Percentiles rank a stretch among this genome's conserved stretches.
phyloP scores from a whole-genome alignment of 23 red algal genomes.

The Gracilaria vermiculophylla region DNA sequence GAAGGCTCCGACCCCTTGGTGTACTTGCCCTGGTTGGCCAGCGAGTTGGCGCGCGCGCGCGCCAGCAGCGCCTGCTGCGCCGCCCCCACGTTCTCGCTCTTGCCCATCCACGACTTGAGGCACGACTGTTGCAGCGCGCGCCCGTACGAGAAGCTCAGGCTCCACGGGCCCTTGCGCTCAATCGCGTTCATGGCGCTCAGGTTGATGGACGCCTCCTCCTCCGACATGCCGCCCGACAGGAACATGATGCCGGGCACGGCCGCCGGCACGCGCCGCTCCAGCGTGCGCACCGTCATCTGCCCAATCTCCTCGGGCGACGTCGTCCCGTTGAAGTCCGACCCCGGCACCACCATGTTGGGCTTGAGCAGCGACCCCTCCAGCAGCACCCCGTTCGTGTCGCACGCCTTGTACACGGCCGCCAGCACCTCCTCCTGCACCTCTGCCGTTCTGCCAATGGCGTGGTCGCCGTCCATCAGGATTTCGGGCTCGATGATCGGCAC shows the following conservation, averaged over 20 bases:
- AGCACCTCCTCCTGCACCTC: constrained; percentile 96
- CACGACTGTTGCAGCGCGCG: constrained; percentile 98
- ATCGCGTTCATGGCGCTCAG: constrained; percentile 93
- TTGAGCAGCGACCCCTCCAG: constrained; percentile 97
- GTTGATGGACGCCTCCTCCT: constrained; percentile 97
- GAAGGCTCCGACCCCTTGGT: constrained; percentile 93
- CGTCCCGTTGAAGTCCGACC: constrained; percentile 78
- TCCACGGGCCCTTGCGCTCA: constrained; percentile 92
- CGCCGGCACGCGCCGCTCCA: constrained; percentile 91
- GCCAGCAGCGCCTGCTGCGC: constrained; percentile 95
- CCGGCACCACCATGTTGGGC: constrained; percentile 96
- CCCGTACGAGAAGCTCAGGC: constrained; percentile 94
- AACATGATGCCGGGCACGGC: constrained; percentile 96
- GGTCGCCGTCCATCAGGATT: constrained; percentile 98
- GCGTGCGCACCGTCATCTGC: constrained; percentile 76
- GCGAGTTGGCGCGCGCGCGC: constrained; percentile 93
- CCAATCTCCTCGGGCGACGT: constrained; percentile 81
- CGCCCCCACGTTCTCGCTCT: constrained; percentile 82
- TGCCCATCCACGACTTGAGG: constrained; percentile 97
- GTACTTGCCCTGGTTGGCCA: constrained; percentile 91
- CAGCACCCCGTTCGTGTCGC: constrained; percentile 86
- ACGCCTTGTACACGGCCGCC: constrained; percentile 90
- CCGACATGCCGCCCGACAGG: constrained; percentile 96
- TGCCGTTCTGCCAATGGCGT: constrained; percentile 79
- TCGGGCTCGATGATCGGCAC: constrained; percentile 99